Evolutionary conservation across 768 basidiomycete genomes (phyloP), one percentile per base, ranked within the genome.

Genomic region (Rhizopogon salebrosus): DNA sequence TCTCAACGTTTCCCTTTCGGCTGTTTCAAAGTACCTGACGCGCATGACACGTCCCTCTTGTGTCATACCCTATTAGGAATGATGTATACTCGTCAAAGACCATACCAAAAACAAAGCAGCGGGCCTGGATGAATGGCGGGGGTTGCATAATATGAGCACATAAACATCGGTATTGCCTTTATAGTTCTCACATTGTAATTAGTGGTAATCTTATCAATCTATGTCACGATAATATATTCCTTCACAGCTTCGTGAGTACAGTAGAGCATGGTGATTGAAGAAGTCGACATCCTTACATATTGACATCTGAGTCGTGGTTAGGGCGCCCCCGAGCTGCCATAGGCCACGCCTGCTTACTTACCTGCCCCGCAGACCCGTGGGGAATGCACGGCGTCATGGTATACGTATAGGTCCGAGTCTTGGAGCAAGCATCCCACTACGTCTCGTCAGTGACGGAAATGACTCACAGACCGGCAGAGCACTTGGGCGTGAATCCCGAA

Each of bases 401-500:
- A 11, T 34, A 34, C n/a, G n/a, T n/a, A n/a, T n/a, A n/a, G n/a
- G n/a, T n/a, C n/a, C n/a, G n/a, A 34, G 4, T 34, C 11, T 34
- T 13, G 31, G 11, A 46, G 45, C 20, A 46, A 31, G 6, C 20
- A 29, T 26, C 11, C 27, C 26, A 18, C 27, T n/a, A 18, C 41
- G 10, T 45, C 43, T 27, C 18, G 20, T 22, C 29, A 46, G 22
- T 22, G 31, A 46, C 43, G 6, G 18, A 18, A 29, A 51, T 49
- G 45, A 22, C 23, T 11, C 10, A 40, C 37, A 29, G 8, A 31
- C 39, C 23, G 5, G 29, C 29, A 16, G 20, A 46, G 29, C 66
- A 59, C 34, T 60, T 48, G 26, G 56, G 53, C 22, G 48, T 46
- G 35, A 70, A 63, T 54, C 60, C 64, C 3, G 68, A 68, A 34